These are phyloP conservation scores for Nepenthes gracilis DNA, from an alignment of 148 eudicot genomes.

Conservation along the genomic window DNA sequence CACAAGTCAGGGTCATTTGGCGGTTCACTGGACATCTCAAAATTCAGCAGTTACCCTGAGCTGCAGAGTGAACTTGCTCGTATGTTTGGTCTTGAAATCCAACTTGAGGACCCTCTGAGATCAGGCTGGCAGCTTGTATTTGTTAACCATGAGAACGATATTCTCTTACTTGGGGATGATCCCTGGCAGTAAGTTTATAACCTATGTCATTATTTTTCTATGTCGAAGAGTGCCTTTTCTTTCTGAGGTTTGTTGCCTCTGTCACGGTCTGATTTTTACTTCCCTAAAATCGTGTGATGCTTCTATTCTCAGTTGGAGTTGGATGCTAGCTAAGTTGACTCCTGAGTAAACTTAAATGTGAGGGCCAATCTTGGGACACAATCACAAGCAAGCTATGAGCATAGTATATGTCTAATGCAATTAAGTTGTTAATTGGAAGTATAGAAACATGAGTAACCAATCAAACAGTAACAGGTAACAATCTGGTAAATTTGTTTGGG, in stretches of 20 bases:
- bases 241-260: too few species aligned
- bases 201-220: too few species aligned
- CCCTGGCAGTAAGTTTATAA: slow-evolving; percentile 69
- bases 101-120: slow-evolving; percentile 72
- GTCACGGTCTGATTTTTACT: not conserved
- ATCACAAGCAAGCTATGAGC: too few species aligned
- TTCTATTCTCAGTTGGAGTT: not conserved
- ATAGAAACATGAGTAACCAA: not conserved
- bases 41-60: slow-evolving; percentile 72
- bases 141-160: slow-evolving; percentile 77
- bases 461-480: too few species aligned
- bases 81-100: slow-evolving; percentile 74
- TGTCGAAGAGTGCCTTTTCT: too few species aligned
- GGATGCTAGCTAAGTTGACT: not conserved
- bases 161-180: slow-evolving; percentile 81
- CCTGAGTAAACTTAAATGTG: not conserved
- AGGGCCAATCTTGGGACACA: too few species aligned
- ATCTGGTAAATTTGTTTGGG: too few species aligned
- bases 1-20: slow-evolving; percentile 77
- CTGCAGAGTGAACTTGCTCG: slow-evolving; percentile 69
- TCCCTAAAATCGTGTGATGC: not conserved
- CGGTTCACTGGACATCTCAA: slow-evolving; percentile 64
- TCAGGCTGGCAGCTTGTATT: slow-evolving; percentile 99
- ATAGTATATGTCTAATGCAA: not conserved
- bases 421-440: not conserved